These are phyloP conservation scores for Paramecium bursaria DNA, from an alignment of 73 alveolate species.

Conservation along the genomic window DNA sequence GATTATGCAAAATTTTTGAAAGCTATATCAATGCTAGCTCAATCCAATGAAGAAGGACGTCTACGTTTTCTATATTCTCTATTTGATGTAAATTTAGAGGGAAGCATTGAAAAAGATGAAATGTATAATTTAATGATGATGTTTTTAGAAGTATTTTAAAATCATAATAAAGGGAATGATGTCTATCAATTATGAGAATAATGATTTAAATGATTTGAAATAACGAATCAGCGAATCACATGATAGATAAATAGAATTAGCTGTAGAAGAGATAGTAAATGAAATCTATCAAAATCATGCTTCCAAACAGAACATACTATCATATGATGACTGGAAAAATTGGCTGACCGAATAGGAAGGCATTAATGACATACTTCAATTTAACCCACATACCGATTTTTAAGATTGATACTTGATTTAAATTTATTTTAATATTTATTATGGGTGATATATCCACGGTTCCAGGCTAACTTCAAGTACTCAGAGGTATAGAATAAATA, in stretches of 20 bases:
- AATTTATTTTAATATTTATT: too few species aligned
- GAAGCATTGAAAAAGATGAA: conserved; percentile 71
- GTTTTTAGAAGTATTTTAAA: conserved; percentile 59
- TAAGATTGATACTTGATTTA: too few species aligned
- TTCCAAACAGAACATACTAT: conserved; percentile 25
- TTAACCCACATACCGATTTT: conserved; percentile 59
- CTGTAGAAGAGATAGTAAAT: conserved; percentile 51
- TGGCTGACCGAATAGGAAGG: conserved; percentile 50
- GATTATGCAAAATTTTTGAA: conserved; percentile 67
- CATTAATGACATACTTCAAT: conserved; percentile 8
- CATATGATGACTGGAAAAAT: conserved; percentile 56
- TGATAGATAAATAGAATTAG: conserved; percentile 54
- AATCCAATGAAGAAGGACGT: conserved; percentile 63
- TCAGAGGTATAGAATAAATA: too few species aligned
- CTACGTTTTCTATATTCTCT: conserved; percentile 61
- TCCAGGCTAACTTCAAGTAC: too few species aligned
- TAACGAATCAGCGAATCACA: conserved; percentile 61
- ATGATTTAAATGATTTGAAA: conserved; percentile 58
- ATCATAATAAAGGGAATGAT: conserved; percentile 57
- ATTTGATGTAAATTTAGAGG: conserved; percentile 68
- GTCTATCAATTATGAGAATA: conserved; percentile 53
- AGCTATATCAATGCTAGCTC: conserved; percentile 66
- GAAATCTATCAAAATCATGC: conserved; percentile 55
- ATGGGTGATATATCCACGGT: too few species aligned
- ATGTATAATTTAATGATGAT: conserved; percentile 65